Evolutionary conservation across 768 basidiomycete species (phyloP).

Genomic region (Pisolithus orientalis): DNA sequence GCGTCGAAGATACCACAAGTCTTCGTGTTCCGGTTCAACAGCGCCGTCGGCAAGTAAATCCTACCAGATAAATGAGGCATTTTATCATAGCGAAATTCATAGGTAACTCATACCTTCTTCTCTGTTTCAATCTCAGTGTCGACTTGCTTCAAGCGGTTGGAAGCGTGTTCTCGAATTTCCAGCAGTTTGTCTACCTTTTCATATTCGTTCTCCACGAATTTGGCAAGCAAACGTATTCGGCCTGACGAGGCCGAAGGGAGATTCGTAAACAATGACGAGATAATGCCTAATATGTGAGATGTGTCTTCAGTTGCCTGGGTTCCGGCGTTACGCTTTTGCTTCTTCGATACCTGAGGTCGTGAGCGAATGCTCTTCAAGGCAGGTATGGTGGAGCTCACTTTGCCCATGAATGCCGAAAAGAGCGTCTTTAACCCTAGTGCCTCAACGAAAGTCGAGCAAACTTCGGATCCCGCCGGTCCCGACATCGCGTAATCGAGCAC

Average conservation of each 20-base stretch:
- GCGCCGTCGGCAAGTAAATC: constrained; percentile 52
- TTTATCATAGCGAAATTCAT: neutral
- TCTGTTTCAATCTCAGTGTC: constrained; percentile 68
- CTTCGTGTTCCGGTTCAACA: constrained; percentile 58
- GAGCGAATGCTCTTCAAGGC: constrained; percentile 7
- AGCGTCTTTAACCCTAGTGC: constrained; percentile 82
- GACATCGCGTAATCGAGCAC: constrained; percentile 88
- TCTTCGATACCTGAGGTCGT: constrained; percentile 45
- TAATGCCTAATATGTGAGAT: constrained; percentile 81
- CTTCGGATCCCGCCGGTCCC: constrained; percentile 55
- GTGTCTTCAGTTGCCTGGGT: constrained; percentile 70
- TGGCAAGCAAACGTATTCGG: constrained; percentile 78
- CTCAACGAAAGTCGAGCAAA: constrained; percentile 85
- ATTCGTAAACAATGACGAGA: constrained; percentile 82
- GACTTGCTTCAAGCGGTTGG: constrained; percentile 48
- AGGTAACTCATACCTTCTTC: constrained; percentile 43
- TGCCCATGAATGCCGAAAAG: constrained; percentile 92
- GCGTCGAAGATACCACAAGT: constrained; percentile 77
- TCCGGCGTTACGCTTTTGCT: constrained; percentile 45
- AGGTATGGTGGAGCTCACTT: constrained; percentile 42
- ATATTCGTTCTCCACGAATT: constrained; percentile 90
- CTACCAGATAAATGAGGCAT: constrained; percentile 26
- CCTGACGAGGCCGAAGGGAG: constrained; percentile 78
- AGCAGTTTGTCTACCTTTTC: constrained; percentile 93
- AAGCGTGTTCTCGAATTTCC: constrained; percentile 75